These are phyloP conservation scores for Hypomontagnella submonticulosa DNA, from an alignment of 495 filamentous ascomycete genomes.

Conservation along the genomic window DNA sequence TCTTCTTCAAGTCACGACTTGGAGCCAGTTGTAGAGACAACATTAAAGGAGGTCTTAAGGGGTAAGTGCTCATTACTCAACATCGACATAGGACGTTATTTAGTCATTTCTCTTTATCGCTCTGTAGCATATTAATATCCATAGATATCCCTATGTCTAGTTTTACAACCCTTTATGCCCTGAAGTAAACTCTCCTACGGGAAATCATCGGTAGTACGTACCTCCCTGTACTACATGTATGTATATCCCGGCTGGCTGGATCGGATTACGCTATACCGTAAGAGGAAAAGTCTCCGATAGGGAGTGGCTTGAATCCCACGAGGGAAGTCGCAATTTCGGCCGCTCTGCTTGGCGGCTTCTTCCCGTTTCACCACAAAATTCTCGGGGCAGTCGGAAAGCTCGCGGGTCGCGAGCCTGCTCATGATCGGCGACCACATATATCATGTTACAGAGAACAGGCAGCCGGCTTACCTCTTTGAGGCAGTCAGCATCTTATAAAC, in stretches of 20 bases:
- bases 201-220: too few relatives aligned
- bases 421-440: slow-evolving; percentile 13
- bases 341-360: slow-evolving; percentile 10
- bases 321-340: slow-evolving; percentile 21
- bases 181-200: too few relatives aligned
- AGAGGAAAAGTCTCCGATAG: slow-evolving; percentile 8
- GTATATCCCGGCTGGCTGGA: too few relatives aligned
- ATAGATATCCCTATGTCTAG: too few relatives aligned
- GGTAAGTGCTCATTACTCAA: too few relatives aligned
- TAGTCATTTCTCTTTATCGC: too few relatives aligned
- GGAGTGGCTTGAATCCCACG: slow-evolving; percentile 15
- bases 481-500: slow-evolving; percentile 24
- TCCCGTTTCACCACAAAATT: slow-evolving; percentile 9
- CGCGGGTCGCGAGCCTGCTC: slow-evolving; percentile 7
- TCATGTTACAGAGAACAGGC: slow-evolving; percentile 26
- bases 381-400: slow-evolving; percentile 14
- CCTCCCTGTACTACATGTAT: too few relatives aligned
- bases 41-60: too few relatives aligned
- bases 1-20: background rate
- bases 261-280: slow-evolving; percentile 10
- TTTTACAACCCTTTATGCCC: too few relatives aligned
- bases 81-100: too few relatives aligned
- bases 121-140: too few relatives aligned
- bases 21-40: background rate
- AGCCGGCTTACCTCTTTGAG: slow-evolving; percentile 28